Conservation (phyloP, 1,284 basidiomycete genomes). For the Amylostereum chailletii region DNA sequence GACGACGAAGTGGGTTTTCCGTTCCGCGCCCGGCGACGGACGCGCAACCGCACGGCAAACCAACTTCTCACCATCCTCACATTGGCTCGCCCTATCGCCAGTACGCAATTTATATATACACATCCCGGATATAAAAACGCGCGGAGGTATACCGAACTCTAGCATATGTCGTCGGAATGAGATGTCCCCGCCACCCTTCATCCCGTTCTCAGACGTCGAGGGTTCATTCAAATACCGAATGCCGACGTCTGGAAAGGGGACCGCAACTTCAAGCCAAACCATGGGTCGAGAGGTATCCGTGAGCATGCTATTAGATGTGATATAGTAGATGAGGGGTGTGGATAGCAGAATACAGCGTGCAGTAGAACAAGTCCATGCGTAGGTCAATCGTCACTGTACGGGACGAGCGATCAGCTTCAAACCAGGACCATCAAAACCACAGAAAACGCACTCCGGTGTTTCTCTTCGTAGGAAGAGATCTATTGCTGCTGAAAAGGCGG, state of each 20-base stretch:
- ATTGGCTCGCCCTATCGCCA: no score
- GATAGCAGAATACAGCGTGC: not conserved
- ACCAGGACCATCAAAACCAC: not conserved
- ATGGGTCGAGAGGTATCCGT: no score
- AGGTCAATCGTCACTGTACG: slow-evolving; percentile 28
- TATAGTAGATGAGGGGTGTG: not conserved
- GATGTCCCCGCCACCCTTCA: no score
- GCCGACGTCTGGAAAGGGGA: no score
- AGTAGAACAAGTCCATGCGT: slow-evolving; percentile 1
- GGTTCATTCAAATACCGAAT: no score
- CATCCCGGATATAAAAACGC: no score
- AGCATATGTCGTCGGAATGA: no score
- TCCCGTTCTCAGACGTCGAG: no score
- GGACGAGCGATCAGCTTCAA: slow-evolving; percentile 8
- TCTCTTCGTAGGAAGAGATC: slow-evolving; percentile 82
- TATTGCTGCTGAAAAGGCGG: slow-evolving; percentile 84
- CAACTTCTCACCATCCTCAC: not conserved
- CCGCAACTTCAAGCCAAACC: no score
- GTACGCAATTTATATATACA: no score
- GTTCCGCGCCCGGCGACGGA: not conserved
- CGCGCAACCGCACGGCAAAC: not conserved
- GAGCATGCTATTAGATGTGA: not conserved
- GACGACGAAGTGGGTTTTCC: no score
- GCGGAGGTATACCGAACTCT: no score
- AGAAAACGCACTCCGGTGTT: slow-evolving; percentile 64